Conservation (phyloP, 768 basidiomycete species). For the Rhodotorula kratochvilovae region DNA sequence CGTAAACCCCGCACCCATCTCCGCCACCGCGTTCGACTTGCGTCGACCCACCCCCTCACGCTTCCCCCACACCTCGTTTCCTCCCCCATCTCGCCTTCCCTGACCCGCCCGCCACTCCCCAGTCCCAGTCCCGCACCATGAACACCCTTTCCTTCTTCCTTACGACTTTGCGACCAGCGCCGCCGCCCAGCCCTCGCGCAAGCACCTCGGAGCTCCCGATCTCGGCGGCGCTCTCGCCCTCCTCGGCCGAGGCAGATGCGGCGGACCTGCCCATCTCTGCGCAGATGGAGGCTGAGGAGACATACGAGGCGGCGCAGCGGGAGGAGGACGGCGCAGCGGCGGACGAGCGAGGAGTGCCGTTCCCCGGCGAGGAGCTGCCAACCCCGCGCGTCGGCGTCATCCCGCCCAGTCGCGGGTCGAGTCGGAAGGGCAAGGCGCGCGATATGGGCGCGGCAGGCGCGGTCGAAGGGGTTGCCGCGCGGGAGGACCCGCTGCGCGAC, state of each 20-base stretch:
- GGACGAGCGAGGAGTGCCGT: neutral
- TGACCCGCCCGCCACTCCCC: neutral
- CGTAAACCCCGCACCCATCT: too few species aligned
- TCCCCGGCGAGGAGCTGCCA: neutral
- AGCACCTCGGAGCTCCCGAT: constrained; percentile 10
- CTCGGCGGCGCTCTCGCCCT: neutral
- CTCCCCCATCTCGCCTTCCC: neutral
- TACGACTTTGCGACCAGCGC: constrained; percentile 21
- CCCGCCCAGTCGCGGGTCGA: neutral
- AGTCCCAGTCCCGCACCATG: neutral
- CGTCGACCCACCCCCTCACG: neutral
- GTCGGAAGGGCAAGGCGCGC: neutral
- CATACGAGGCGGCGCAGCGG: neutral
- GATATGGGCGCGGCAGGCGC: neutral
- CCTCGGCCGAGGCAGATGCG: neutral
- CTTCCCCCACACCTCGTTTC: neutral
- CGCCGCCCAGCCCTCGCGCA: constrained; percentile 21
- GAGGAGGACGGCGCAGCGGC: neutral
- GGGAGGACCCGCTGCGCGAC: constrained; percentile 3
- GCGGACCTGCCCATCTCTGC: neutral
- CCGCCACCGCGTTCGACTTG: too few species aligned
- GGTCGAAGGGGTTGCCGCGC: neutral
- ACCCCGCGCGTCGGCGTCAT: neutral
- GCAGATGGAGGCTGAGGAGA: neutral
- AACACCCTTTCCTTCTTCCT: constrained; percentile 35